Conservation (phyloP, 129 eudicot genomes). For the Chrysanthemum lavandulifolium region DNA sequence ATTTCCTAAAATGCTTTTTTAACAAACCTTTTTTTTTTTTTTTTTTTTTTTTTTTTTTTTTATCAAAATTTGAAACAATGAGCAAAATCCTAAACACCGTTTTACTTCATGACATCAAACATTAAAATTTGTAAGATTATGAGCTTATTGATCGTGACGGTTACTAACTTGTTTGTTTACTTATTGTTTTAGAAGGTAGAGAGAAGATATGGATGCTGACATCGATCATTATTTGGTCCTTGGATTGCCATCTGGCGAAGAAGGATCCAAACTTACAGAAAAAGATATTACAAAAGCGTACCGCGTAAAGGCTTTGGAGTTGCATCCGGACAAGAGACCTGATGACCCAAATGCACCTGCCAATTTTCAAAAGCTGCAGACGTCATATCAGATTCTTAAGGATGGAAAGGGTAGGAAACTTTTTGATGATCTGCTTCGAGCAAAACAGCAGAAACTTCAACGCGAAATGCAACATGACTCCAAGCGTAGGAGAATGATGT, state of each 20-base stretch:
- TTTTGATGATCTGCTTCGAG: constrained; percentile 67
- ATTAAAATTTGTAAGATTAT: too few species aligned
- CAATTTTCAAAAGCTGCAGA: constrained; percentile 57
- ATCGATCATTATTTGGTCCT: constrained; percentile 60
- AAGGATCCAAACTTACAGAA: constrained; percentile 67
- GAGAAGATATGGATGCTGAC: constrained; percentile 54
- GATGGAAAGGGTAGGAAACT: constrained; percentile 70
- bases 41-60: too few species aligned
- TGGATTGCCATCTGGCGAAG: constrained; percentile 81
- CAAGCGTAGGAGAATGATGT: constrained; percentile 71
- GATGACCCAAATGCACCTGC: constrained; percentile 74
- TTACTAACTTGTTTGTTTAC: neutral
- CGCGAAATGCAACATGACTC: constrained; percentile 57
- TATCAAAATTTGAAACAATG: too few species aligned
- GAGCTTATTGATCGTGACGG: too few species aligned
- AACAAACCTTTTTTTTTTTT: too few species aligned
- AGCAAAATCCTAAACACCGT: too few species aligned
- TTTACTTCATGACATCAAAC: too few species aligned
- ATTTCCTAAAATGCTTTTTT: too few species aligned
- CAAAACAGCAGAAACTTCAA: constrained; percentile 50
- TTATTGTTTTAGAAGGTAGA: constrained; percentile 23
- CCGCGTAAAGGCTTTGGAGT: constrained; percentile 50
- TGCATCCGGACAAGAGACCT: constrained; percentile 78
- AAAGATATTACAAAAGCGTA: constrained; percentile 78
- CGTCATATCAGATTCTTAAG: constrained; percentile 71